Evolutionary conservation across 2,329 filamentous ascomycete genomes (phyloP).

Genomic region (Alternaria consortialis): DNA sequence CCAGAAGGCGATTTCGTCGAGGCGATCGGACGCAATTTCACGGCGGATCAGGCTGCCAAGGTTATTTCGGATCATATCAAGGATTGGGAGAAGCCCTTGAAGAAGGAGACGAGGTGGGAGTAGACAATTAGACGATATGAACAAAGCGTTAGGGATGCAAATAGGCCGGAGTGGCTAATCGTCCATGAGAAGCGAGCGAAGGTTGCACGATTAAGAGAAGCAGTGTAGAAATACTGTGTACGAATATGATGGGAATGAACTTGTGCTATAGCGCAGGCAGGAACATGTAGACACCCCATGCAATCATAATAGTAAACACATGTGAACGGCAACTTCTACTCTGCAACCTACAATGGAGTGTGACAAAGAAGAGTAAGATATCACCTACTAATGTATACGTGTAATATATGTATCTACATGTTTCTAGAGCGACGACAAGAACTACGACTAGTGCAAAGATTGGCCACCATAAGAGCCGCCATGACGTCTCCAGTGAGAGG

Average conservation of each 20-base stretch:
- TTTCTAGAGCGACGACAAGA: too few species aligned
- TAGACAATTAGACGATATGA: slow-evolving; percentile 1
- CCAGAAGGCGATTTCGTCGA: slow-evolving; percentile 98
- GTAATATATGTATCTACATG: not conserved
- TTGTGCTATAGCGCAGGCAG: slow-evolving; percentile 2
- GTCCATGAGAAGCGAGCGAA: not conserved
- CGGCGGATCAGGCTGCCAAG: slow-evolving; percentile 82
- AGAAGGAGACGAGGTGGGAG: slow-evolving; percentile 53
- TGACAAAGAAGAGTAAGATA: not conserved
- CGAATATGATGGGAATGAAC: slow-evolving; percentile 1
- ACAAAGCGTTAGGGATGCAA: not conserved
- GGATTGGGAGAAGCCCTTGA: slow-evolving; percentile 71
- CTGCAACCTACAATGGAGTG: too few species aligned
- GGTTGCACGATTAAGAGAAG: too few species aligned
- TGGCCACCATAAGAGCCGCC: too few species aligned
- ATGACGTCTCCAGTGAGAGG: too few species aligned
- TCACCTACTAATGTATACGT: not conserved
- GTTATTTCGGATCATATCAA: slow-evolving; percentile 88
- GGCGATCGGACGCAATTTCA: slow-evolving; percentile 93
- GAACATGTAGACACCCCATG: not conserved
- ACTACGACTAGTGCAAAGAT: too few species aligned
- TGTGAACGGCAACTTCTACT: not conserved
- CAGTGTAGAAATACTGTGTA: slow-evolving; percentile 1
- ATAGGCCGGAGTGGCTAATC: not conserved
- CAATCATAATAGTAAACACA: not conserved